phyloP scores from a whole-genome alignment of 495 filamentous ascomycete genomes.

The Trichoderma parareesei region DNA sequence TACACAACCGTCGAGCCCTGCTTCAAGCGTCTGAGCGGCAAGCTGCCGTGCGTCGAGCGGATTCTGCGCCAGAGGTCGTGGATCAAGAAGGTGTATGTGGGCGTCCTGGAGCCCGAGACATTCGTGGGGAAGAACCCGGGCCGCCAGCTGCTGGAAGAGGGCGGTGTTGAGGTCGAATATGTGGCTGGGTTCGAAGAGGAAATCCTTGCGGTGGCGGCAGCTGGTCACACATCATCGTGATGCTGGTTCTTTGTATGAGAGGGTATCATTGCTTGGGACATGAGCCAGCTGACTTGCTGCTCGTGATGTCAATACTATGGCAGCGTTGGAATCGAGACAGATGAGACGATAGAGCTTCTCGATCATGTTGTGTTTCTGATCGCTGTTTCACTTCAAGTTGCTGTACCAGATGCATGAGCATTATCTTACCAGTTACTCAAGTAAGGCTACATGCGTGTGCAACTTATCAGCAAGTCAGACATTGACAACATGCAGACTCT shows the following conservation, averaged over 20 bases:
- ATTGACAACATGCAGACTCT: too few relatives aligned
- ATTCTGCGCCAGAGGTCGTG: conserved; percentile 55
- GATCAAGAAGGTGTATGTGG: conserved; percentile 77
- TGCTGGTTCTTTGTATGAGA: neutral
- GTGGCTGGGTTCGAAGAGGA: conserved; percentile 71
- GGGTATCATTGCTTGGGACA: too few relatives aligned
- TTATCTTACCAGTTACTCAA: too few relatives aligned
- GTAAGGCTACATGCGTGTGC: too few relatives aligned
- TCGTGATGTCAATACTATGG: too few relatives aligned
- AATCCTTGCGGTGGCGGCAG: conserved; percentile 71
- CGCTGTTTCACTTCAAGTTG: too few relatives aligned
- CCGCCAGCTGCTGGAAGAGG: conserved; percentile 57
- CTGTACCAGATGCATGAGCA: too few relatives aligned
- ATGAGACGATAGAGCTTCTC: too few relatives aligned
- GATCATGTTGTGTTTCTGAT: too few relatives aligned
- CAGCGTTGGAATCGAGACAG: too few relatives aligned
- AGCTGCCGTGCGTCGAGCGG: conserved; percentile 72
- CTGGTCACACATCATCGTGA: conserved; percentile 50
- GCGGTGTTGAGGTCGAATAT: conserved; percentile 64
- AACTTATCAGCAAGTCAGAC: too few relatives aligned
- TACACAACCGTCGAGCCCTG: conserved; percentile 98
- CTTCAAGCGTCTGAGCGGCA: conserved; percentile 69
- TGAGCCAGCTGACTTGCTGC: neutral
- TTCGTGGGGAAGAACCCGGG: conserved; percentile 81
- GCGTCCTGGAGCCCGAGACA: conserved; percentile 77